Conservation (phyloP, 352 stramenopile genomes). For the Globisporangium cystogenes region DNA sequence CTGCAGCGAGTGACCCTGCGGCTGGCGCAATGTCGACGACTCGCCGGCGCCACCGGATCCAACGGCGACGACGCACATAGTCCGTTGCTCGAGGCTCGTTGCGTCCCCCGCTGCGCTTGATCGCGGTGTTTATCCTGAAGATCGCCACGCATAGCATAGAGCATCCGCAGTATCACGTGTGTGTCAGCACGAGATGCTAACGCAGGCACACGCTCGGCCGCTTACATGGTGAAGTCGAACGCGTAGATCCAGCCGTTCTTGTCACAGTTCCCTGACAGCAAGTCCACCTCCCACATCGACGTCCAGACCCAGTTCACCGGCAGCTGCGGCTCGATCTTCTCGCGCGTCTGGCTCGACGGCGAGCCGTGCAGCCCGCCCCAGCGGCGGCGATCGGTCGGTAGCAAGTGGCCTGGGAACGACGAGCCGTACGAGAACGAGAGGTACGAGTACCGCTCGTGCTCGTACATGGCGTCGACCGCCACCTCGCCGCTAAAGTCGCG, state of each 20-base stretch:
- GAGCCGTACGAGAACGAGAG: constrained; percentile 70
- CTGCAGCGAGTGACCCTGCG: background rate
- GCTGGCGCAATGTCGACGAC: background rate
- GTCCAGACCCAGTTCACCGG: constrained; percentile 65
- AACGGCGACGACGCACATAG: constrained; percentile 62
- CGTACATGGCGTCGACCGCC: constrained; percentile 70
- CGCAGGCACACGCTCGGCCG: too few relatives aligned
- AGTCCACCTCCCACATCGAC: constrained; percentile 56
- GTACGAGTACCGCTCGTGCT: constrained; percentile 81
- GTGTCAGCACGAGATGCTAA: too few relatives aligned
- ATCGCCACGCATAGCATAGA: background rate
- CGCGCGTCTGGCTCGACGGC: constrained; percentile 49
- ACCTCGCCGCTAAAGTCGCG: constrained; percentile 65
- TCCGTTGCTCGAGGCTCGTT: constrained; percentile 51
- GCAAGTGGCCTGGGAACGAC: constrained; percentile 59
- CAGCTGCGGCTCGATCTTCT: constrained; percentile 58
- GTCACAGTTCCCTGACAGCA: constrained; percentile 44
- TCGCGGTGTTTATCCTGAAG: constrained; percentile 49
- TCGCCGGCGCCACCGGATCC: constrained; percentile 48
- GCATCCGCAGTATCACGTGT: too few relatives aligned
- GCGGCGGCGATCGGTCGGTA: constrained; percentile 54
- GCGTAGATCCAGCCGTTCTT: constrained; percentile 69
- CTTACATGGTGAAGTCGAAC: constrained; percentile 71
- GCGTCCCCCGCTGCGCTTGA: constrained; percentile 50
- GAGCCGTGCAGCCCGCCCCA: constrained; percentile 54